A percentile compares a stretch with the other conserved stretches of the same genome.
Evolutionary conservation across 768 basidiomycete species (phyloP).

Genomic region (Inosperma sp.): DNA sequence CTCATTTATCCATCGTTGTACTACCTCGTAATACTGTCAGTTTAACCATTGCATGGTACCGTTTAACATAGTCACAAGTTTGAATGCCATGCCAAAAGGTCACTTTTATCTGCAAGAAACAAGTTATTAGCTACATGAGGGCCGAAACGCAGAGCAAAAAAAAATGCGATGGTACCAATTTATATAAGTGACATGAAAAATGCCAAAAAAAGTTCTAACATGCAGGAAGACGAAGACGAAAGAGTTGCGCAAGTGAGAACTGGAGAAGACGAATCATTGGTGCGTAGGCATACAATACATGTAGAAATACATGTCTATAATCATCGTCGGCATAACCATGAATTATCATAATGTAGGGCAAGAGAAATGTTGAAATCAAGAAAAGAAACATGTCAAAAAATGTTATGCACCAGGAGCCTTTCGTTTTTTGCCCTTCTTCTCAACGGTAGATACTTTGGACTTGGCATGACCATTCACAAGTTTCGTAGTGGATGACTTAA

Average conservation of each 20-base stretch:
- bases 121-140: too few relatives aligned
- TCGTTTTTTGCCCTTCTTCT: constrained; percentile 58
- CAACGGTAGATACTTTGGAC: constrained; percentile 33
- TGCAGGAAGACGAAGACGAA: constrained; percentile 5
- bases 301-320: constrained; percentile 9
- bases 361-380: constrained; percentile 25
- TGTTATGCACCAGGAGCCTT: constrained; percentile 37
- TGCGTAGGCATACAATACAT: constrained; percentile 1
- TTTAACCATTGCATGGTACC: not conserved
- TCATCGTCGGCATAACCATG: not conserved
- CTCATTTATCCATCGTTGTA: not conserved
- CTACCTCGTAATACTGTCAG: not conserved
- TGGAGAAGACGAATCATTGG: not conserved
- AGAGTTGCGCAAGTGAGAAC: not conserved
- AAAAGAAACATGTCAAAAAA: constrained; percentile 22
- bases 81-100: too few relatives aligned
- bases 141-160: too few relatives aligned
- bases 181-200: too few relatives aligned
- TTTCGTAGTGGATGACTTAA: constrained; percentile 35
- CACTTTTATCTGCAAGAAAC: too few relatives aligned
- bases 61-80: too few relatives aligned
- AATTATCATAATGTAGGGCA: constrained; percentile 11
- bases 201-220: not conserved
- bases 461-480: constrained; percentile 46
- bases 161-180: too few relatives aligned